These are phyloP conservation scores for Aspergillaceae sp. DNA, from an alignment of 2,329 filamentous ascomycete genomes.

Conservation along the genomic window DNA sequence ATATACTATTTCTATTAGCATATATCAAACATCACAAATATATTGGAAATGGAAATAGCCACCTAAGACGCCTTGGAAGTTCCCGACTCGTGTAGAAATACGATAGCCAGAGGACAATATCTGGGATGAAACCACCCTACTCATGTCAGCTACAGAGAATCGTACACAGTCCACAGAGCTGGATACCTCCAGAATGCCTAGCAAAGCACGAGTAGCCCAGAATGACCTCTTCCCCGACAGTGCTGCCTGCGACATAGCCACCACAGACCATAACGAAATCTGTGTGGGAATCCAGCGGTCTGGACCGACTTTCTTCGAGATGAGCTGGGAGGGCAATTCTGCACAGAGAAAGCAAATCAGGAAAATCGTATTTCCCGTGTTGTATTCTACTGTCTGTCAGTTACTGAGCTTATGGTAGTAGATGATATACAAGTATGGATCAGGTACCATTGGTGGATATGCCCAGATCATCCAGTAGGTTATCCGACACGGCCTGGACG, in stretches of 20 bases:
- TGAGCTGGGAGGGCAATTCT: constrained; percentile 51
- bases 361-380: constrained; percentile 47
- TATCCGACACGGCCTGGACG: constrained; percentile 48
- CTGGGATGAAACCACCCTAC: background rate
- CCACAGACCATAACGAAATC: constrained; percentile 45
- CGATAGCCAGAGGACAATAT: constrained; percentile 46
- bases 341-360: constrained; percentile 45
- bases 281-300: constrained; percentile 50
- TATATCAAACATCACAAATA: no score
- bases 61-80: constrained; percentile 42
- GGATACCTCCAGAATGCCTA: constrained; percentile 33
- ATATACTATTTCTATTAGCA: background rate
- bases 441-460: constrained; percentile 4
- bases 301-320: constrained; percentile 47
- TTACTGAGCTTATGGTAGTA: constrained; percentile 10
- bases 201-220: constrained; percentile 32
- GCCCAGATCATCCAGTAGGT: constrained; percentile 36
- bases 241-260: constrained; percentile 39
- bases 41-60: background rate
- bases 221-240: constrained; percentile 34
- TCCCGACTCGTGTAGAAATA: constrained; percentile 65
- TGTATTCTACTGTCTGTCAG: constrained; percentile 26
- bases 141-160: background rate
- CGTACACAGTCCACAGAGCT: no score
- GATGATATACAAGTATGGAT: constrained; percentile 27